phyloP scores from a whole-genome alignment of 495 filamentous ascomycete species.

The Penicillium simplicissimum region DNA sequence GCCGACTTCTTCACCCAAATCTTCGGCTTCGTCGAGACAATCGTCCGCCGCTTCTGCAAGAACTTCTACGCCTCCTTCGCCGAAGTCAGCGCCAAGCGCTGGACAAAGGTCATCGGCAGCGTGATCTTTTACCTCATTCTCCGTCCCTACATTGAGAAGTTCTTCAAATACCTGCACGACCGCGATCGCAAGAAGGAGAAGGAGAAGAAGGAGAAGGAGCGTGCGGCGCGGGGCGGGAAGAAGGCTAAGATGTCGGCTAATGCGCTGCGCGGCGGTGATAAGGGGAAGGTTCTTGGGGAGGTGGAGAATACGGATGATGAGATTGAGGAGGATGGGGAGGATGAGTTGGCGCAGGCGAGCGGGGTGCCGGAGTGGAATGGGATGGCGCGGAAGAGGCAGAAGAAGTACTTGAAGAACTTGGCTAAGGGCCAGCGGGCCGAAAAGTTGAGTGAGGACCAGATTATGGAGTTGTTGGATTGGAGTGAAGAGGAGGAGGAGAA shows the following conservation, averaged over 20 bases:
- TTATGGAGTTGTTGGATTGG: conserved; percentile 68
- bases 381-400: conserved; percentile 62
- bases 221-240: conserved; percentile 41
- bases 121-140: conserved; percentile 63
- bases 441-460: conserved; percentile 50
- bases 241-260: conserved; percentile 63
- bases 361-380: conserved; percentile 52
- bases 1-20: conserved; percentile 39
- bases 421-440: conserved; percentile 50
- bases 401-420: conserved; percentile 55
- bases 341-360: conserved; percentile 41
- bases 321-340: conserved; percentile 62
- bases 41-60: conserved; percentile 43
- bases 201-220: conserved; percentile 48
- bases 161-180: conserved; percentile 55
- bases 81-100: conserved; percentile 54
- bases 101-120: conserved; percentile 61
- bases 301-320: conserved; percentile 52
- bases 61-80: conserved; percentile 58
- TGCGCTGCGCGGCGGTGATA: conserved; percentile 56
- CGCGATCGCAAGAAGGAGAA: conserved; percentile 55
- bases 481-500: conserved; percentile 46
- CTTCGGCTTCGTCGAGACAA: conserved; percentile 29
- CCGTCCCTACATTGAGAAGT: conserved; percentile 62
- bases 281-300: conserved; percentile 46